Percentiles rank a stretch among this genome's conserved stretches.
phyloP scores from a whole-genome alignment of 2,329 filamentous ascomycete genomes.

The Aspergillus hiratsukae region DNA sequence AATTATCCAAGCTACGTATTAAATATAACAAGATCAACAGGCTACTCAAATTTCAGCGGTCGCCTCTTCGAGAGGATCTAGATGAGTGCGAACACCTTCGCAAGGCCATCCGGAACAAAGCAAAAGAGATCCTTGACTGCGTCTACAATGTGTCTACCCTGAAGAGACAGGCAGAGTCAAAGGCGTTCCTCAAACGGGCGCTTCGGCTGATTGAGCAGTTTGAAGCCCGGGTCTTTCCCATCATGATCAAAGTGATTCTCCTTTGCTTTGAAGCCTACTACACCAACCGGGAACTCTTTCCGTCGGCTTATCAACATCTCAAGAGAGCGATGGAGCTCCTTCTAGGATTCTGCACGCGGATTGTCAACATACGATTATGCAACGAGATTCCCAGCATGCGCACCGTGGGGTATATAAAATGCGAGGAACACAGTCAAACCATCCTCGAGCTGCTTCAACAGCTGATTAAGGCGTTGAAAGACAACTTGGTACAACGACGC shows the following conservation, averaged over 20 bases:
- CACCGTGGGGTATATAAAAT: slow-evolving; percentile 5
- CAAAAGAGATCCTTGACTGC: slow-evolving; percentile 8
- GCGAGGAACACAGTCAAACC: slow-evolving; percentile 1
- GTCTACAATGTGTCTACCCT: slow-evolving; percentile 7
- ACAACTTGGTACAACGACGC: neutral
- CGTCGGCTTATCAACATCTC: slow-evolving; percentile 14
- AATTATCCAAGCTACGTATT: slow-evolving; percentile 1
- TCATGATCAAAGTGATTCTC: slow-evolving; percentile 13
- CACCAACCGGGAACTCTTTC: slow-evolving; percentile 7
- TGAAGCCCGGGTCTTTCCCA: slow-evolving; percentile 15
- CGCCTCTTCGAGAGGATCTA: neutral
- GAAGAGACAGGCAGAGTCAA: neutral
- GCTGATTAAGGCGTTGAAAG: slow-evolving; percentile 11
- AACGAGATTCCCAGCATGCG: slow-evolving; percentile 11
- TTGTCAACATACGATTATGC: too few species aligned
- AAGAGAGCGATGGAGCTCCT: slow-evolving; percentile 15
- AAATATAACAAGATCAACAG: slow-evolving; percentile 4
- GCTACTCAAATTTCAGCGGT: neutral
- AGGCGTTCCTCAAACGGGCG: neutral
- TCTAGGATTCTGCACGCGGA: slow-evolving; percentile 9
- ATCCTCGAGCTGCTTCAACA: slow-evolving; percentile 7
- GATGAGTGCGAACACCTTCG: slow-evolving; percentile 8
- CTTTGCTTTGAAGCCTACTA: slow-evolving; percentile 19
- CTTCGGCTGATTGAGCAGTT: slow-evolving; percentile 16
- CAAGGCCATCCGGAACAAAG: slow-evolving; percentile 10